Base-by-base conservation (phyloP, 2,329 filamentous ascomycete genomes). In the Sporothrix variecibatus region DNA sequence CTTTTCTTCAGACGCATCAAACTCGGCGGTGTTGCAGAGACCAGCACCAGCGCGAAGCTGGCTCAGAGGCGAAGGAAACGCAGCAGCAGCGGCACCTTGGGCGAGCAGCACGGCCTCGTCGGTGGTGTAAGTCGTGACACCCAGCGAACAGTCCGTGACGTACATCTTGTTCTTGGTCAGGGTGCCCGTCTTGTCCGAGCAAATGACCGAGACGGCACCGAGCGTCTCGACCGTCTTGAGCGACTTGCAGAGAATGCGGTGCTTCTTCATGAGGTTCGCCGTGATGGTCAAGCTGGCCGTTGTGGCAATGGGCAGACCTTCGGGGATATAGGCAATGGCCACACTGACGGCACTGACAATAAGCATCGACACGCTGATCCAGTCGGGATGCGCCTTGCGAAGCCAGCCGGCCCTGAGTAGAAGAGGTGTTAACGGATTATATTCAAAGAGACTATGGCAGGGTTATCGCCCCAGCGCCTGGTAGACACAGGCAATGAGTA, bases 211-310 rank as follows among this genome's bases (percentile, higher is more conserved):
- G 0, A 94, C 92, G 0, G 90, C 87, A 0, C 92, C 92, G 0
- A 94, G 85, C 0, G 92, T 94, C 81, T 94, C 92, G 0, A 94
- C 92, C 0, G 92, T 94, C 82, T 93, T 93, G 62, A 94, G 85
- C 0, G 91, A 93, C 82, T 94, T 94, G 88, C 92, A 94, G 8
- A 94, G 86, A 58, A 94, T 90, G 79, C 92, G 91, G 80, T 94
- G 91, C 82, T 91, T 90, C 76, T 86, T 87, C 92, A 94, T 94
- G 77, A 93, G 86, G 76, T 91, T 92, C 20, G 93, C 92, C 0
- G 89, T 91, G 75, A 94, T 94, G 0, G 92, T 94, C 76, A 94
- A 84, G 20, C 89, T 91, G 0, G 90, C 88, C 0, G 91, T 92
- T 43, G 93, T 82, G 0, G 91, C 91, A 71, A 93, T 91, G 0